These are phyloP conservation scores for Pythium phragmiticola DNA, from an alignment of 352 stramenopile species.

Conservation along the genomic window DNA sequence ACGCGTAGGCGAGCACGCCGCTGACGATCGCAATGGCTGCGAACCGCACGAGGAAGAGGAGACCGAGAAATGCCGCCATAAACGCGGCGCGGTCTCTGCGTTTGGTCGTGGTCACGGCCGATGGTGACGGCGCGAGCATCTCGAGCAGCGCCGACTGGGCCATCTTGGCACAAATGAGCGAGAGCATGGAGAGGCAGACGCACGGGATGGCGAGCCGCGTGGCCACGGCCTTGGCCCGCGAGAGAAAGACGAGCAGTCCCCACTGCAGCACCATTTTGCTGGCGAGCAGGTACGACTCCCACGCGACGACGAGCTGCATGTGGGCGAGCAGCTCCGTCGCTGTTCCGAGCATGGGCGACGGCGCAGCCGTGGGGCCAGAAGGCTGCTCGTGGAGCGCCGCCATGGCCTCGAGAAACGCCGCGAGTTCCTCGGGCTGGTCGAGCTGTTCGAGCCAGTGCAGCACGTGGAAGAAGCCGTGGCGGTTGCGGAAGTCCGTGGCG, in stretches of 20 bases:
- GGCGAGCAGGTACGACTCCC: slow-evolving; percentile 33
- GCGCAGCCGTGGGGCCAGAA: too few relatives aligned
- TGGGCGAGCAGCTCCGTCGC: slow-evolving; percentile 16
- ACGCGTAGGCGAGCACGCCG: slow-evolving; percentile 39
- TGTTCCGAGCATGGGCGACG: slow-evolving; percentile 1
- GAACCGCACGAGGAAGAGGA: slow-evolving; percentile 48
- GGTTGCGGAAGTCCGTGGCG: slow-evolving; percentile 36
- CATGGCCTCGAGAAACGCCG: slow-evolving; percentile 24
- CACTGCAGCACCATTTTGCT: slow-evolving; percentile 52
- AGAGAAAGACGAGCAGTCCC: slow-evolving; percentile 47
- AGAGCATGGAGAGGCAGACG: slow-evolving; percentile 49
- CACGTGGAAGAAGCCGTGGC: slow-evolving; percentile 46
- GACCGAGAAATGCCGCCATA: slow-evolving; percentile 41
- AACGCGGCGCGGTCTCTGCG: slow-evolving; percentile 17
- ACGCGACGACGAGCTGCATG: slow-evolving; percentile 24
- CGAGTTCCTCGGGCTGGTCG: slow-evolving; percentile 37
- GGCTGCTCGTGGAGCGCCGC: slow-evolving; percentile 1
- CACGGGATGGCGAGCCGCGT: slow-evolving; percentile 32
- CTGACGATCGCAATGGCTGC: slow-evolving; percentile 33
- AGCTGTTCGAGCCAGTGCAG: slow-evolving; percentile 60
- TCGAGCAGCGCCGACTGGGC: slow-evolving; percentile 40
- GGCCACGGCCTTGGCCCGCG: slow-evolving; percentile 32
- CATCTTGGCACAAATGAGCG: slow-evolving; percentile 48
- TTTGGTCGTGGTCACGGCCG: neutral
- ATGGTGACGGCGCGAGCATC: slow-evolving; percentile 1